Conservation (phyloP, 192 early-diverging fungal genomes). For the Dispira simplex region DNA sequence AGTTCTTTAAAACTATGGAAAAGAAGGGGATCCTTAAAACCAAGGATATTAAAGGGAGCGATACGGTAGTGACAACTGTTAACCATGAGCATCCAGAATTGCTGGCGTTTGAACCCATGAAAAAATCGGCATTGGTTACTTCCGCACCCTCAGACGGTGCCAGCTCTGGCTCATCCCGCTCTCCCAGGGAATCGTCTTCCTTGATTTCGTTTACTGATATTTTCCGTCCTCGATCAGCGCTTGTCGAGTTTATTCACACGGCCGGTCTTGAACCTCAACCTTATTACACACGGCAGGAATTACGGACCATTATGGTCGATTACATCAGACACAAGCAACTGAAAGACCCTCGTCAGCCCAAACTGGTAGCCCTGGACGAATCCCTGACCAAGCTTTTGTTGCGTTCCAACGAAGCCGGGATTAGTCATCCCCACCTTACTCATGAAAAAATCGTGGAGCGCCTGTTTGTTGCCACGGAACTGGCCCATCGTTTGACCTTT, state of each 20-base stretch:
- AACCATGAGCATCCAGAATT: constrained; percentile 36
- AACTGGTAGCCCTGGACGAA: background rate
- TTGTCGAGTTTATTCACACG: constrained; percentile 17
- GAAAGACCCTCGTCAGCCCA: constrained; percentile 1
- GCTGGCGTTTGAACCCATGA: constrained; percentile 9
- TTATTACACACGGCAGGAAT: background rate
- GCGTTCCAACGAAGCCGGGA: background rate
- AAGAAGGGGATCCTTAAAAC: constrained; percentile 68
- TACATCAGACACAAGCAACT: background rate
- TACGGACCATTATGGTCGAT: background rate
- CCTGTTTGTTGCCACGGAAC: too few species aligned
- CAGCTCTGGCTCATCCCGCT: constrained; percentile 15
- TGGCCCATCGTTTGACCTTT: too few species aligned
- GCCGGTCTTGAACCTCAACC: constrained; percentile 12
- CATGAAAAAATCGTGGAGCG: background rate
- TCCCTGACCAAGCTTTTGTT: background rate
- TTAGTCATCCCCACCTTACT: background rate
- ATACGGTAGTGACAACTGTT: constrained; percentile 38
- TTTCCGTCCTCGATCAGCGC: constrained; percentile 15
- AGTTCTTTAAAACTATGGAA: constrained; percentile 79
- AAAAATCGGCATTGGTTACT: constrained; percentile 10
- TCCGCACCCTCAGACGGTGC: background rate
- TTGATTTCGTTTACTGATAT: constrained; percentile 14
- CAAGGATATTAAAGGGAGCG: constrained; percentile 58
- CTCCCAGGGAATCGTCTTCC: constrained; percentile 13